Conservation (phyloP, 1,284 basidiomycete genomes). For the Marasmius oreades region DNA sequence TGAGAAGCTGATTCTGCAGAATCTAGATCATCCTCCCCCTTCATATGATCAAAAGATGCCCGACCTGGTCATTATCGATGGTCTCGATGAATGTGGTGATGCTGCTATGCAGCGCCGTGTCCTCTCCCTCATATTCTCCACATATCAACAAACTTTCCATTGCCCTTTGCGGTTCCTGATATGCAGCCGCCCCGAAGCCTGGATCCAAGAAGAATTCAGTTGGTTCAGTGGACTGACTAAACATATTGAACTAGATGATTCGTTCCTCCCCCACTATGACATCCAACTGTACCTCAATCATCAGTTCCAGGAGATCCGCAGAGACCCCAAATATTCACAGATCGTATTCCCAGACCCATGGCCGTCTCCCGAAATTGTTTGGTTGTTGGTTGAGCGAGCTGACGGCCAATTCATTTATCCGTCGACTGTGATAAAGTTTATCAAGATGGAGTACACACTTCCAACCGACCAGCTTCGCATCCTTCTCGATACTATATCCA, state of each 20-base stretch:
- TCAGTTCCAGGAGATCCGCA: not conserved
- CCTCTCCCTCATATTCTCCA: not conserved
- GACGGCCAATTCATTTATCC: slow-evolving; percentile 25
- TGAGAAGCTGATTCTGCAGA: not conserved
- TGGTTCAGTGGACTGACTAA: not conserved
- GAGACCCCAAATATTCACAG: not conserved
- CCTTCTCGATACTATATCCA: slow-evolving; percentile 4
- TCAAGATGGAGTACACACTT: slow-evolving; percentile 18
- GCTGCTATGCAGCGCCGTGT: not conserved
- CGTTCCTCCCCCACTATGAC: not conserved
- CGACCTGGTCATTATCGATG: slow-evolving; percentile 1
- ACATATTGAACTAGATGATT: not conserved
- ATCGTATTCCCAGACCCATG: slow-evolving; percentile 10
- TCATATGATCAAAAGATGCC: not conserved
- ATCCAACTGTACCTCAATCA: not conserved
- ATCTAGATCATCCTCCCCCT: no score
- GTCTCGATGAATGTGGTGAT: slow-evolving; percentile 5
- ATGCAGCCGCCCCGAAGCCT: slow-evolving; percentile 21
- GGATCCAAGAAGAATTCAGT: slow-evolving; percentile 19
- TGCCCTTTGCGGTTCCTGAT: slow-evolving; percentile 24
- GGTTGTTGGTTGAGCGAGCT: slow-evolving; percentile 19
- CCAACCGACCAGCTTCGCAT: slow-evolving; percentile 22
- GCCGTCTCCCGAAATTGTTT: slow-evolving; percentile 17
- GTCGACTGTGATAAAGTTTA: slow-evolving; percentile 23
- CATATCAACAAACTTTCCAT: no score